A percentile compares a stretch with the other conserved stretches of the same genome.
Conservation (phyloP, 768 basidiomycete species). For the Cystofilobasidium macerans region DNA sequence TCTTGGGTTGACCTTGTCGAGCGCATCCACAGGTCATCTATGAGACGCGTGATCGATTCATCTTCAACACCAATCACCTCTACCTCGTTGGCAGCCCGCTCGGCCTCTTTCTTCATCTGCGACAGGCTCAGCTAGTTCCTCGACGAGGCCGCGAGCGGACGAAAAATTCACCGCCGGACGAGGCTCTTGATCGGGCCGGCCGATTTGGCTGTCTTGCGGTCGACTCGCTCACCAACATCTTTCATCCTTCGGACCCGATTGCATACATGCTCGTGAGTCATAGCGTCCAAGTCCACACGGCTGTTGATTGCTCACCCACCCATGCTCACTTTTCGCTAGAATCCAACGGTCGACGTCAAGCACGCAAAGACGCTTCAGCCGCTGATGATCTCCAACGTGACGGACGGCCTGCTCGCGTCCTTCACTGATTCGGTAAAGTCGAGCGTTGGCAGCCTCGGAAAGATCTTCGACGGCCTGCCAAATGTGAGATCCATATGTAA, state of each 20-base stretch:
- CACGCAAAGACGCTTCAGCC: slow-evolving; percentile 32
- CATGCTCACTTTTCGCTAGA: too few species aligned
- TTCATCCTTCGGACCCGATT: slow-evolving; percentile 42
- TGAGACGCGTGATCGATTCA: slow-evolving; percentile 29
- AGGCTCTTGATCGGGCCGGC: slow-evolving; percentile 43
- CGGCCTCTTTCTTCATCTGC: slow-evolving; percentile 42
- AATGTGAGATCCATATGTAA: slow-evolving; percentile 11
- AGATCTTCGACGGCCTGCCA: slow-evolving; percentile 12
- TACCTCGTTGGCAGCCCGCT: slow-evolving; percentile 43
- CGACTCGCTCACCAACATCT: slow-evolving; percentile 38
- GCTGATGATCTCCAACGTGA: slow-evolving; percentile 36
- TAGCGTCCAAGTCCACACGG: too few species aligned
- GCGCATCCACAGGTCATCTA: slow-evolving; percentile 41
- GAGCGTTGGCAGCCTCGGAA: slow-evolving; percentile 18
- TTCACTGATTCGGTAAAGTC: slow-evolving; percentile 36
- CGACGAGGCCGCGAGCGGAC: slow-evolving; percentile 33
- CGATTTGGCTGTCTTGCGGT: slow-evolving; percentile 43
- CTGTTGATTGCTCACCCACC: too few species aligned
- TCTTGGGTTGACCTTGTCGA: too few species aligned
- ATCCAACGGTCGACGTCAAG: slow-evolving; percentile 42
- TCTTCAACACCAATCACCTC: slow-evolving; percentile 36
- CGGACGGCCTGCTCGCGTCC: slow-evolving; percentile 35
- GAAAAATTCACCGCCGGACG: slow-evolving; percentile 40
- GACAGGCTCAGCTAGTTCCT: slow-evolving; percentile 43
- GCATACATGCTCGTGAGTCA: slow-evolving; percentile 40